Base-by-base conservation (phyloP, 441 rosid species). In the Jatropha podagrica region DNA sequence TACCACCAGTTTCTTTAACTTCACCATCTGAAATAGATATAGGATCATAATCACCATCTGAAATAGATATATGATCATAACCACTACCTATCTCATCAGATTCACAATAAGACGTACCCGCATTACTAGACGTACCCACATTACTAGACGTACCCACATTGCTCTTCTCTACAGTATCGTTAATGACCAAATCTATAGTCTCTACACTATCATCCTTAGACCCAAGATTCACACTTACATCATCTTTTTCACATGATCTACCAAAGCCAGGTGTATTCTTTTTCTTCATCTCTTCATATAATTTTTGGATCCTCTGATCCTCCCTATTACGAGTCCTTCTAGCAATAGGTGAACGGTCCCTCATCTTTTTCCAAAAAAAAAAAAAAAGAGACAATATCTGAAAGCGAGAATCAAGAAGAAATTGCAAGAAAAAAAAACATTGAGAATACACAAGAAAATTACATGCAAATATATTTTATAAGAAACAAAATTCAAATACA, bases 261-360 rank as follows among this genome's bases (percentile, higher is more conserved):
- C 56, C 41, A 9, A 15, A 63, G 20, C 23, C 23, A 12, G 51
- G 3, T n/a, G 58, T 54, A 7, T 44, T 7, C 48, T 66, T 62
- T 27, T 38, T 26, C 76, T 65, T 72, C 7, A 38, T 12, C 27
- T 54, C 69, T 65, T 75, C 76, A 62, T 68, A 52, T 5, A 9
- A 3, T 60, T 56, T 41, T 52, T 5, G 41, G 46, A 7, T 46
- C 65, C 37, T 12, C 0, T 6, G 38, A 1, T 69, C 80, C 37
- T 32, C 77, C 46, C n/a, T 74, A 14, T 49, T 32, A 52, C 85
- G 78, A 10, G 83, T 80, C 71, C 83, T 76, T 26, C 58, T 76
- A 4, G 77, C 77, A 20, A 80, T 12, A 17, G 80, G 77, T 27
- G 32, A 32, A 32, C 32, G 32, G 32, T 75, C 76, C 76, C 71